Evolutionary conservation across 73 alveolate species (phyloP).

Genomic region (Tetrahymena elliotti): DNA sequence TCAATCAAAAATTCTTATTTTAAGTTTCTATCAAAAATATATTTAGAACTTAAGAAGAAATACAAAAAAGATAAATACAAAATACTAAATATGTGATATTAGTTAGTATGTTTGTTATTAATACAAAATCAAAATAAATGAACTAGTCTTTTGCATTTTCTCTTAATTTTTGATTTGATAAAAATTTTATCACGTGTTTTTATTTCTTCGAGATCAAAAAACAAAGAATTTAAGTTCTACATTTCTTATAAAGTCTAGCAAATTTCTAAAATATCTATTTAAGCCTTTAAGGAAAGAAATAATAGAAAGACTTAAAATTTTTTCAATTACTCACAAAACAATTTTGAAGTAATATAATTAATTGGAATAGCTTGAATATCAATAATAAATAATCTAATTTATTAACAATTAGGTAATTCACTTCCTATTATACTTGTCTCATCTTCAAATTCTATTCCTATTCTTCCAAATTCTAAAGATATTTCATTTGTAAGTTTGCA

Average conservation of each 20-base stretch:
- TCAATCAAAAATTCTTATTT: too few species aligned
- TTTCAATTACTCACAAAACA: neutral
- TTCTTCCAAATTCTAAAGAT: neutral
- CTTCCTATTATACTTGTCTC: neutral
- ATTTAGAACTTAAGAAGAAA: too few species aligned
- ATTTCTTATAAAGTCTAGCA: too few species aligned
- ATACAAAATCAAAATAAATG: neutral
- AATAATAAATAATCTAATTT: too few species aligned
- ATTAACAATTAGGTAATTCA: neutral
- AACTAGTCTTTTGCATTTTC: neutral
- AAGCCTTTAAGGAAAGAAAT: neutral
- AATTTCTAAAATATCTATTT: neutral
- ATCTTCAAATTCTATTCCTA: neutral
- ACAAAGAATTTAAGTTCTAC: neutral
- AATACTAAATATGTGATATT: too few species aligned
- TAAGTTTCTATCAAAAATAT: too few species aligned
- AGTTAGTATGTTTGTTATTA: too few species aligned
- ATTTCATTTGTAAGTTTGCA: neutral
- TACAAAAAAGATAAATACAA: too few species aligned
- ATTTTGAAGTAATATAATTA: neutral
- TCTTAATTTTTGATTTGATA: neutral
- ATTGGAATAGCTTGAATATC: too few species aligned
- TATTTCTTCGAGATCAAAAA: neutral
- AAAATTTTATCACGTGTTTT: neutral
- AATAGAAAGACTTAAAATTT: neutral